These are phyloP conservation scores for Clavulina sp. DNA, from an alignment of 768 basidiomycete genomes.

Conservation along the genomic window DNA sequence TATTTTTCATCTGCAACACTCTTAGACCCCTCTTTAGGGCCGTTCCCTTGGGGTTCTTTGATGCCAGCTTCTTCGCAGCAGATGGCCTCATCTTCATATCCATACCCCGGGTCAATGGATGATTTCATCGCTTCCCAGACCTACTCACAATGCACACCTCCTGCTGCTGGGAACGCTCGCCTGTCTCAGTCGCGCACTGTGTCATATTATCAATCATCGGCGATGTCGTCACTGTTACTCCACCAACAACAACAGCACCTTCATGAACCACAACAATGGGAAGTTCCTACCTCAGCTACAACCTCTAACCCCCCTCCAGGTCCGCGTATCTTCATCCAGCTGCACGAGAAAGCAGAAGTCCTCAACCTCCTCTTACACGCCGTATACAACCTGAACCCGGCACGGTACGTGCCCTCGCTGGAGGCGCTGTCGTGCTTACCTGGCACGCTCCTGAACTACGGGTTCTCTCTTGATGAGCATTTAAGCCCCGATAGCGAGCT, in stretches of 20 bases:
- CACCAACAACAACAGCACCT: neutral
- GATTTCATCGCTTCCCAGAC: no score
- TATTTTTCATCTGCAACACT: no score
- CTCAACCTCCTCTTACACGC: constrained; percentile 13
- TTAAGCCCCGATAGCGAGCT: constrained; percentile 16
- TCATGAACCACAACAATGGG: neutral
- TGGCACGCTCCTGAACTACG: constrained; percentile 40
- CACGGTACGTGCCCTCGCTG: constrained; percentile 22
- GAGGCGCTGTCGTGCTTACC: constrained; percentile 40
- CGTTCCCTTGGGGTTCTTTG: no score
- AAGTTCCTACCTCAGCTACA: neutral
- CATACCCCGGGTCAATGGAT: no score
- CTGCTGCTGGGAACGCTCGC: no score
- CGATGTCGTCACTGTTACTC: neutral
- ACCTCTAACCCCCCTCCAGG: neutral
- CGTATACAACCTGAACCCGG: constrained; percentile 9
- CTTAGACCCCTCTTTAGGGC: no score
- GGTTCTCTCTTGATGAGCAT: constrained; percentile 32
- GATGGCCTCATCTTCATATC: no score
- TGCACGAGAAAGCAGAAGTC: constrained; percentile 32
- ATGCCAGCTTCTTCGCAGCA: no score
- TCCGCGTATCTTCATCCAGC: constrained; percentile 34
- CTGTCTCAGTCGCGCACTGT: no score
- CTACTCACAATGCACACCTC: no score
- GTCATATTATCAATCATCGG: no score